Evolutionary conservation across 495 filamentous ascomycete genomes (phyloP).

Genomic region (Trichoderma reesei): DNA sequence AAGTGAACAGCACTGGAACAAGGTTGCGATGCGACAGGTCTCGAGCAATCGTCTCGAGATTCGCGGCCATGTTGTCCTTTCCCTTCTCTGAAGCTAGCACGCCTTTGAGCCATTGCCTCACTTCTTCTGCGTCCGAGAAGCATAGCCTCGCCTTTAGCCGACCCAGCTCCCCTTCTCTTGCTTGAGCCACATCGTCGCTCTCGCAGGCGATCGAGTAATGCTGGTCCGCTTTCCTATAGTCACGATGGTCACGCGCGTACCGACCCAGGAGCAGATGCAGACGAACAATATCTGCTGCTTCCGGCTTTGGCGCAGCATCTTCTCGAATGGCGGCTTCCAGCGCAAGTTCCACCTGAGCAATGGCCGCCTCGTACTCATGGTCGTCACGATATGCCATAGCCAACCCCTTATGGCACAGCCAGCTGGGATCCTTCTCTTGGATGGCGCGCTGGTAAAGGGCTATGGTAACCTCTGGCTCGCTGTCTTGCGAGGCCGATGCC

Average conservation of each 20-base stretch:
- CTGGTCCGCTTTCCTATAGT: no score
- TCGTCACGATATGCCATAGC: no score
- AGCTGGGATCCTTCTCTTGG: constrained; percentile 7
- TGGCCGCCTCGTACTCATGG: no score
- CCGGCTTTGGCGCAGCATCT: neutral
- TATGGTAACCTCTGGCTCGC: neutral
- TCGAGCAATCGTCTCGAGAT: neutral
- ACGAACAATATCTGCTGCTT: neutral
- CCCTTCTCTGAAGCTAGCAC: neutral
- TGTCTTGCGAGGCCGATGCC: neutral
- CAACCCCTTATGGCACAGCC: constrained; percentile 8
- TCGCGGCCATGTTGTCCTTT: neutral
- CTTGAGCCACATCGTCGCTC: neutral
- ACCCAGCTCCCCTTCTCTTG: neutral
- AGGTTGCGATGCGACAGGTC: neutral
- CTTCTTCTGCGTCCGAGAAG: neutral
- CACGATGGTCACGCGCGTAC: no score
- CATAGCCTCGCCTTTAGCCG: neutral
- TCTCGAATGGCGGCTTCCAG: neutral
- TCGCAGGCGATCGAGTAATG: neutral
- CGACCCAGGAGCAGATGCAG: neutral
- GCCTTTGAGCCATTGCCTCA: neutral
- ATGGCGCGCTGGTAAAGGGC: constrained; percentile 3
- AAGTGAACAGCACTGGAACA: neutral
- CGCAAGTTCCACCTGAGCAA: neutral